Evolutionary conservation across 2,329 filamentous ascomycete species (phyloP).

Genomic region (Escovopsis sp.): DNA sequence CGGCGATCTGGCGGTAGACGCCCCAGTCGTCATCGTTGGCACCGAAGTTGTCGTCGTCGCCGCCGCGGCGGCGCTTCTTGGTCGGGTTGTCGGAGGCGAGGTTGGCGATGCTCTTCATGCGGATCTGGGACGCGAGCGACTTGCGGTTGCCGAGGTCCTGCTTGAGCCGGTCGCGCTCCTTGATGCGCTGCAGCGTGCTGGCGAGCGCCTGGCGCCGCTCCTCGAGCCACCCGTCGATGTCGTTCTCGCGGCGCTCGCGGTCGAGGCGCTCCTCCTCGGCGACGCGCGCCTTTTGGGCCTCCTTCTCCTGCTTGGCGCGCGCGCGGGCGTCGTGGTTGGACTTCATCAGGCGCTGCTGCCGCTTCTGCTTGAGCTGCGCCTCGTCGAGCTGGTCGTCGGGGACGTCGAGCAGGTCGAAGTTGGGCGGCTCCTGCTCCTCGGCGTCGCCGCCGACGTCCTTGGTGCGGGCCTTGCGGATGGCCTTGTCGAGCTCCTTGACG

Average conservation of each 20-base stretch:
- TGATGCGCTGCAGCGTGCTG: constrained; percentile 67
- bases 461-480: constrained; percentile 77
- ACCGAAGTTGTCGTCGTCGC: constrained; percentile 91
- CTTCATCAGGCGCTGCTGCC: constrained; percentile 83
- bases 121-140: constrained; percentile 86
- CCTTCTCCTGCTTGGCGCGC: constrained; percentile 92
- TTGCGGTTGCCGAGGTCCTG: constrained; percentile 93
- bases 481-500: constrained; percentile 80
- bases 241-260: constrained; percentile 65
- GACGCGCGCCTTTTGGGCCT: constrained; percentile 71
- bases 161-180: constrained; percentile 84
- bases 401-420: constrained; percentile 77
- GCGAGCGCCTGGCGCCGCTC: constrained; percentile 63
- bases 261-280: constrained; percentile 77
- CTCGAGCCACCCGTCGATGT: constrained; percentile 76
- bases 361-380: constrained; percentile 78
- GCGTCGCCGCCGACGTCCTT: constrained; percentile 79
- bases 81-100: constrained; percentile 77
- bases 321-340: constrained; percentile 86
- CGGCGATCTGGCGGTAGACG: constrained; percentile 85
- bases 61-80: constrained; percentile 73
- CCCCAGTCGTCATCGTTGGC: constrained; percentile 97
- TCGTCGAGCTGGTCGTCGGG: constrained; percentile 91
- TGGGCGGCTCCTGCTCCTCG: constrained; percentile 66
- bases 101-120: constrained; percentile 97